A percentile compares a stretch with the other conserved stretches of the same genome.
These are phyloP conservation scores for Rhodotorula sp. DNA, from an alignment of 1,284 basidiomycete genomes.

Conservation along the genomic window DNA sequence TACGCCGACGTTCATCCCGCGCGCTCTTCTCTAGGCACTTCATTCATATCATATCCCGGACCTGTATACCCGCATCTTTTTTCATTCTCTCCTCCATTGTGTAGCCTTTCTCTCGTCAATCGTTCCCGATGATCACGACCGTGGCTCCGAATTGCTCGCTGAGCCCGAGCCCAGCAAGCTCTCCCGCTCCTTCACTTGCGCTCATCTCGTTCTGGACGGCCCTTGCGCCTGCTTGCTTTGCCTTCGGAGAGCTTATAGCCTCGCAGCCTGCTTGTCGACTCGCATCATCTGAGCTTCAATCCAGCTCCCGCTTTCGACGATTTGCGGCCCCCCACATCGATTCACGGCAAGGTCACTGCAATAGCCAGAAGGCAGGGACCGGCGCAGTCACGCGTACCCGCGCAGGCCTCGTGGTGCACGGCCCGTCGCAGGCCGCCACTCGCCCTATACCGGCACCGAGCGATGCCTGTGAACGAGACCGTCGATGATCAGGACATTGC, in stretches of 20 bases:
- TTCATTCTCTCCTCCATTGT: too few relatives aligned
- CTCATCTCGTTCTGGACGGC: not conserved
- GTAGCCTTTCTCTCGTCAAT: too few relatives aligned
- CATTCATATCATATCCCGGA: not conserved
- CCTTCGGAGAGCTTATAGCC: too few relatives aligned
- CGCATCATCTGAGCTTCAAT: not conserved
- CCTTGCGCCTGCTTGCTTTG: not conserved
- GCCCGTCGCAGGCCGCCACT: not conserved
- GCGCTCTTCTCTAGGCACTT: too few relatives aligned
- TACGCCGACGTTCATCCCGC: too few relatives aligned
- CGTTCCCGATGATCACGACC: too few relatives aligned
- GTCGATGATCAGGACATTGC: slow-evolving; percentile 11
- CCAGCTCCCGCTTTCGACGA: not conserved
- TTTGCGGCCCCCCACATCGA: not conserved
- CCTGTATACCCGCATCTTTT: not conserved
- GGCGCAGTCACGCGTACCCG: not conserved
- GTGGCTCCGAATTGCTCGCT: not conserved
- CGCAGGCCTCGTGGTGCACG: not conserved
- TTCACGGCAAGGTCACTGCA: too few relatives aligned
- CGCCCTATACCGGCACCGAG: not conserved
- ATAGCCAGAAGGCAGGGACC: not conserved
- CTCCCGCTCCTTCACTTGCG: not conserved
- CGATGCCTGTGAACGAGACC: not conserved
- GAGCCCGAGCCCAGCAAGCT: too few relatives aligned
- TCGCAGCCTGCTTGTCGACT: not conserved